phyloP scores from a whole-genome alignment of 2,329 filamentous ascomycete genomes.

The Pseudocercospora fuligena region DNA sequence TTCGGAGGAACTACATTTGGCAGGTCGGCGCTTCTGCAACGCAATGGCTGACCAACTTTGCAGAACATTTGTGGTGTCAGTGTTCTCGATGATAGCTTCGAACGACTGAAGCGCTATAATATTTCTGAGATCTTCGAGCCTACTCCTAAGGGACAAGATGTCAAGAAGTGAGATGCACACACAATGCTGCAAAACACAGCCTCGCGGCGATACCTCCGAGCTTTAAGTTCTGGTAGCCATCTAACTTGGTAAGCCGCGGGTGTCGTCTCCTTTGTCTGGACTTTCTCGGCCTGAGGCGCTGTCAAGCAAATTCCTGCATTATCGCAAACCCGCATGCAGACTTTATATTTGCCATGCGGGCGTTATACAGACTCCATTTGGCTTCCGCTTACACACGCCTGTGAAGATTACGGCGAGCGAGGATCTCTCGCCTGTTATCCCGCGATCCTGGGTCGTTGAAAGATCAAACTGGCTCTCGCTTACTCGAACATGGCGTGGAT shows the following conservation, averaged over 20 bases:
- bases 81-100: conserved; percentile 76
- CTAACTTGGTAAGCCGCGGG: not conserved
- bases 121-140: conserved; percentile 72
- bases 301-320: not conserved
- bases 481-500: conserved; percentile 23
- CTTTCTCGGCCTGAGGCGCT: conserved; percentile 1
- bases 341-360: not conserved
- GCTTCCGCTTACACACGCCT: not conserved
- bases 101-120: conserved; percentile 76
- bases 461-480: conserved; percentile 19
- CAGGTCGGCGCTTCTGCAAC: conserved; percentile 9
- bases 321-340: not conserved
- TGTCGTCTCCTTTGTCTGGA: conserved; percentile 3
- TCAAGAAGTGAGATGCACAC: conserved; percentile 7
- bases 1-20: not conserved
- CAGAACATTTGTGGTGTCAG: conserved; percentile 79
- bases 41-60: not conserved
- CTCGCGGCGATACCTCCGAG: not conserved
- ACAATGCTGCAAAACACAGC: not conserved
- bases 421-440: conserved; percentile 5
- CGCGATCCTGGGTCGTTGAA: conserved; percentile 18
- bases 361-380: not conserved
- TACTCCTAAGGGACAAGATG: conserved; percentile 42
- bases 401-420: conserved; percentile 18
- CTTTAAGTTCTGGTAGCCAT: not conserved